Evolutionary conservation across 129 eudicot genomes (phyloP), one percentile per base, ranked within the genome.

Genomic region (Lactuca sativa): DNA sequence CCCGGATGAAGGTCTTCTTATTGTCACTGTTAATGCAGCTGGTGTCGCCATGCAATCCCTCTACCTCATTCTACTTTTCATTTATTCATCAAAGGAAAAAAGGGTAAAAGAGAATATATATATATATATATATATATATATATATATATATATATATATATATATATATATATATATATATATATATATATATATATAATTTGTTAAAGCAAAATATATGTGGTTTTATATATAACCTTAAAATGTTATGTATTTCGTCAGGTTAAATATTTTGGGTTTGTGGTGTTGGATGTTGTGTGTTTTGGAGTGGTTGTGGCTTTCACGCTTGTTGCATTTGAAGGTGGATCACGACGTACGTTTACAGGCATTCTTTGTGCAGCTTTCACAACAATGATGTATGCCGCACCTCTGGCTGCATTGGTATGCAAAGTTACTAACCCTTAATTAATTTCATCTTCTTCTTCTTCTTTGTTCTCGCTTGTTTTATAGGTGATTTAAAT

Each of bases 391-490:
- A 80, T 66, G 51, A 86, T 86, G 90, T 89, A 89, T 65, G 93
- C 71, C 11, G 79, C 93, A n/a, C 96, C 96, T 64, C 82, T 89
- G 5, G 76, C 90, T 47, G 84, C 75, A 49, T 64, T 89, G 86
- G 96, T 89, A 89, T 25, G 83, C 48, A 9, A 3, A 72, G 8
- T n/a, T 4, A 33, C 52, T 12, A 62, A 15, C 31, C 68, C 34
- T n/a, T n/a, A n/a, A 1, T 59, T 44, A 25, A 11, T 15, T 32
- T 25, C 6, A 21, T 70, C 57, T 17, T 70, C 21, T 43, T 61
- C 52, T 53, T 9, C 8, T 62, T 21, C 2, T 44, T 67, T 8
- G 43, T 31, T 30, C 18, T 18, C 52, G 1, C 7, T 38, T 11
- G 31, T 70, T 17, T 41, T 55, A 56, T 25, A 25, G 2, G 31